phyloP scores from a whole-genome alignment of 306 rosid species.

The Ormosia semicastrata region DNA sequence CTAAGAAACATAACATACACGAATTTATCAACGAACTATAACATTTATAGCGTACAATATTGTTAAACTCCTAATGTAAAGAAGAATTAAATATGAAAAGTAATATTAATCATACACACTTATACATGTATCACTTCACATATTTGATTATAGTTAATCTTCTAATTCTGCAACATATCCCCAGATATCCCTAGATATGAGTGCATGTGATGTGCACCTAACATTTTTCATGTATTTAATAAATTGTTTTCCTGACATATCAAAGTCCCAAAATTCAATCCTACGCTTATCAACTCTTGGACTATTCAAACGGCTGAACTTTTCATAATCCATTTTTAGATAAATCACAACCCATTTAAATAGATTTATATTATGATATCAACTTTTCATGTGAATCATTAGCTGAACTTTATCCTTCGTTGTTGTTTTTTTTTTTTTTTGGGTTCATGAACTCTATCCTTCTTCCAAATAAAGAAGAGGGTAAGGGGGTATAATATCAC shows the following conservation, averaged over 20 bases:
- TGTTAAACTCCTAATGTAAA: neutral
- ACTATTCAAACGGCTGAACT: neutral
- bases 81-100: neutral
- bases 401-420: neutral
- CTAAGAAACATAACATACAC: neutral
- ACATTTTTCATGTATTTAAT: neutral
- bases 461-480: neutral
- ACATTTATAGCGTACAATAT: too few species aligned
- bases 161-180: too few species aligned
- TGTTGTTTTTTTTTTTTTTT: too few species aligned
- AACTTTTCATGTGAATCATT: neutral
- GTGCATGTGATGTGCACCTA: too few species aligned
- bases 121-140: too few species aligned
- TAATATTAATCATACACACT: too few species aligned
- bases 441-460: neutral
- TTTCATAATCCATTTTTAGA: neutral
- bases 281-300: neutral
- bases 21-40: too few species aligned
- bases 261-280: neutral
- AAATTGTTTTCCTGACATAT: too few species aligned
- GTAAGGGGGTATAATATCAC: neutral
- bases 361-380: neutral
- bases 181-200: too few species aligned
- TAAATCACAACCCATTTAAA: too few species aligned
- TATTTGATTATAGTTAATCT: too few species aligned